phyloP scores from a whole-genome alignment of 2,329 filamentous ascomycete genomes.

The Claviceps lovelessii region DNA sequence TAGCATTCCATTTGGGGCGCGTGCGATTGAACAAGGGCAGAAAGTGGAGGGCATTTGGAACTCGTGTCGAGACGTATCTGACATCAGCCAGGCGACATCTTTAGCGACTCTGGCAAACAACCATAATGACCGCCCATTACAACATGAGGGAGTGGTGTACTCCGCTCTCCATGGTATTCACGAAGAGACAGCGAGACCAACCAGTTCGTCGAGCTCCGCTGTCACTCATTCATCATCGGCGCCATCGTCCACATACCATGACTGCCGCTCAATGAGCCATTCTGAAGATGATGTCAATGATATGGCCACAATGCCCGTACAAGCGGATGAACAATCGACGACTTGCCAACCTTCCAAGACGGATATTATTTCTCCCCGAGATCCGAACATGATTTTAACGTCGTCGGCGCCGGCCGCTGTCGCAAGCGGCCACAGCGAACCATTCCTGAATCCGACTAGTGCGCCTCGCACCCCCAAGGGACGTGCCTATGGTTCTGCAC shows the following conservation, averaged over 20 bases:
- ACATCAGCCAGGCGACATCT: slow-evolving; percentile 11
- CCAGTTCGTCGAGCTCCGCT: neutral
- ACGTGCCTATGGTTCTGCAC: slow-evolving; percentile 5
- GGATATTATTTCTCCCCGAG: neutral
- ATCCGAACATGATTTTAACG: neutral
- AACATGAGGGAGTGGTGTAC: neutral
- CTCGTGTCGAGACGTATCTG: slow-evolving; percentile 34
- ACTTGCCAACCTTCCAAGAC: neutral
- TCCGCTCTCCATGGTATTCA: neutral
- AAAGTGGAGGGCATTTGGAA: slow-evolving; percentile 79
- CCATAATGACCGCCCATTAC: neutral
- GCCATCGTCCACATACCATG: neutral
- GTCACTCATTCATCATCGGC: neutral
- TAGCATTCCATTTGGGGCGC: slow-evolving; percentile 72
- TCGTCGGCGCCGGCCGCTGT: neutral
- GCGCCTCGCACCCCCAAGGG: neutral
- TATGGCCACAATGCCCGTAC: neutral
- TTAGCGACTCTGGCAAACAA: slow-evolving; percentile 12
- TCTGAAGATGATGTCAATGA: neutral
- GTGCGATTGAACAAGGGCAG: slow-evolving; percentile 69
- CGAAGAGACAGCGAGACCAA: neutral
- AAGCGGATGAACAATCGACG: neutral
- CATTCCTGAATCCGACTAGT: neutral
- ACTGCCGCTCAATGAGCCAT: neutral
- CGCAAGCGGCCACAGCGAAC: neutral